A percentile compares a stretch with the other conserved stretches of the same genome.
These are phyloP conservation scores for Globisporangium paddicum DNA, from an alignment of 352 stramenopile genomes.

Conservation along the genomic window DNA sequence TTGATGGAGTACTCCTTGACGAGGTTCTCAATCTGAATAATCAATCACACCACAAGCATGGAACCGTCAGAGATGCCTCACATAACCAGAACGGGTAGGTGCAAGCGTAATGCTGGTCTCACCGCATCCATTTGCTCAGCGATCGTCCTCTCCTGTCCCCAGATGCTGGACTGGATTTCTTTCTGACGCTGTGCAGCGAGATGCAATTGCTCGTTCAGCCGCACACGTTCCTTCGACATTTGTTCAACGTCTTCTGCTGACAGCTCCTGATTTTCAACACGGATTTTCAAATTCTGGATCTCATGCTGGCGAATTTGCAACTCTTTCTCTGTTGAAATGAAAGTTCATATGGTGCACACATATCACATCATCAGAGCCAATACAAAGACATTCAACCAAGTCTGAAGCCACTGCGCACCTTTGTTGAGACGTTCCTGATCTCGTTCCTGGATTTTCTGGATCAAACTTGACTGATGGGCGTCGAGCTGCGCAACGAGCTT, in stretches of 20 bases:
- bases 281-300: slow-evolving; percentile 53
- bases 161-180: slow-evolving; percentile 49
- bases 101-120: slow-evolving; percentile 5
- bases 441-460: slow-evolving; percentile 88
- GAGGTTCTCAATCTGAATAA: slow-evolving; percentile 39
- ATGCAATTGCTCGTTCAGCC: slow-evolving; percentile 71
- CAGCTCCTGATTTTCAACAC: slow-evolving; percentile 76
- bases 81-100: neutral
- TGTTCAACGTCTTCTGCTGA: slow-evolving; percentile 74
- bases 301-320: slow-evolving; percentile 45
- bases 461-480: slow-evolving; percentile 63
- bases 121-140: slow-evolving; percentile 62
- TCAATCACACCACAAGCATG: slow-evolving; percentile 31
- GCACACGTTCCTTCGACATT: slow-evolving; percentile 57
- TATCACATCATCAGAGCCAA: no score
- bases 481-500: slow-evolving; percentile 84
- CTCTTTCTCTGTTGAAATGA: slow-evolving; percentile 36
- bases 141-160: slow-evolving; percentile 62
- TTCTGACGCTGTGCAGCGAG: slow-evolving; percentile 62
- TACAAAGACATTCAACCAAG: neutral
- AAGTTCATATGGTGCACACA: no score
- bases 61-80: neutral
- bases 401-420: slow-evolving; percentile 40
- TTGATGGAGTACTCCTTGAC: slow-evolving; percentile 82
- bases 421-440: slow-evolving; percentile 67